Conservation (phyloP, 2,329 filamentous ascomycete genomes). For the Beauveria caledonica region DNA sequence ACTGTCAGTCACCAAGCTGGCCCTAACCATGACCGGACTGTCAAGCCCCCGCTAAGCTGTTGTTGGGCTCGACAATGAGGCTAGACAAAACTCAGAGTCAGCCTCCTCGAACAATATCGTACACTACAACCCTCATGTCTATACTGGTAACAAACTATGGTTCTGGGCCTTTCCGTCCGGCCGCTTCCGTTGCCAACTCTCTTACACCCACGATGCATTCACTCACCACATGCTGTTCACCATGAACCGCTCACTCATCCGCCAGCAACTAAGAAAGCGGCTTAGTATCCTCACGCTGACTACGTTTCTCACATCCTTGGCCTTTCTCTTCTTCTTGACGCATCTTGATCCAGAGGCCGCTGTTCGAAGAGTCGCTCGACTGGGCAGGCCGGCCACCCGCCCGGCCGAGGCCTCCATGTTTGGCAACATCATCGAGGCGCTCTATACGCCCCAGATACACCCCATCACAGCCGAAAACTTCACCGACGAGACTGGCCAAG, state of each 20-base stretch:
- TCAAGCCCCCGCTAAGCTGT: no score
- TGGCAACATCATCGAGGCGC: neutral
- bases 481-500: neutral
- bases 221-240: neutral
- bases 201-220: neutral
- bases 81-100: no score
- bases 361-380: neutral
- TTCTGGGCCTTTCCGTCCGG: no score
- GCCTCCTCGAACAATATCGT: no score
- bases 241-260: neutral
- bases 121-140: no score
- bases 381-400: neutral
- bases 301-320: neutral
- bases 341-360: neutral
- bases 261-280: neutral
- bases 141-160: no score
- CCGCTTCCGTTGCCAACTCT: no score
- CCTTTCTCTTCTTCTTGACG: neutral
- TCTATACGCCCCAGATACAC: neutral
- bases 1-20: no score
- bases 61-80: no score
- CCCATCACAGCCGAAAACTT: neutral
- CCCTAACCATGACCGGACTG: no score
- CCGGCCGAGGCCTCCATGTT: neutral
- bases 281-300: neutral